Percentiles rank a stretch among this genome's conserved stretches.
Conservation (phyloP, 805 yeast species). For the Teunomyces cretensis region DNA sequence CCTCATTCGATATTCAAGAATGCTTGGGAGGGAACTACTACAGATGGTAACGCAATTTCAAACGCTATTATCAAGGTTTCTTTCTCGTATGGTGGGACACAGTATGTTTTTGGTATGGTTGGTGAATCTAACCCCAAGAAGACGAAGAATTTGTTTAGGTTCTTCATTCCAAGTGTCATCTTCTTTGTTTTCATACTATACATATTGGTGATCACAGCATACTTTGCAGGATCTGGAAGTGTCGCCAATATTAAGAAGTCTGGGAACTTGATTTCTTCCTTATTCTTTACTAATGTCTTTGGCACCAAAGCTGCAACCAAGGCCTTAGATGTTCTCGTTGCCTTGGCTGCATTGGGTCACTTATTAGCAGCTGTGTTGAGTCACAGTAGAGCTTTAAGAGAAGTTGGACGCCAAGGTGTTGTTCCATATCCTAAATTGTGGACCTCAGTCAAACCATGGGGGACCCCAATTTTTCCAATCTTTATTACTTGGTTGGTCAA, state of each 20-base stretch:
- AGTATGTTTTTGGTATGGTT: conserved; percentile 38
- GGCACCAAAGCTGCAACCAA: conserved; percentile 24
- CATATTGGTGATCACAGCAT: conserved; percentile 33
- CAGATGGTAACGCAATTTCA: conserved; percentile 42
- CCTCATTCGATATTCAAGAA: conserved; percentile 35
- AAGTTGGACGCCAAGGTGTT: conserved; percentile 35
- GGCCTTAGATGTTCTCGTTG: conserved; percentile 26
- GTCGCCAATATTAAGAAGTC: conserved; percentile 24
- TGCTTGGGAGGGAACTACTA: conserved; percentile 41
- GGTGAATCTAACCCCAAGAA: conserved; percentile 28
- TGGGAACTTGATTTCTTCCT: conserved; percentile 28
- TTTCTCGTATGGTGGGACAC: conserved; percentile 43
- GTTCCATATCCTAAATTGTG: conserved; percentile 28
- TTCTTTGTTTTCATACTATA: conserved; percentile 30
- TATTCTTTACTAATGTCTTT: conserved; percentile 31
- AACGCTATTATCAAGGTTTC: conserved; percentile 45
- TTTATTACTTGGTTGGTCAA: conserved; percentile 25
- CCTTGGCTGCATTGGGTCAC: conserved; percentile 33
- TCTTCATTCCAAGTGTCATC: conserved; percentile 31
- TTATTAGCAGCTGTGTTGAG: conserved; percentile 27
- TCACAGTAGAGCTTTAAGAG: conserved; percentile 31
- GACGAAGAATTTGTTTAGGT: conserved; percentile 24
- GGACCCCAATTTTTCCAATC: conserved; percentile 29
- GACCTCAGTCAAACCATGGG: conserved; percentile 31
- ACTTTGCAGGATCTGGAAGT: conserved; percentile 25